Conservation (phyloP, 108 stramenopile species). For the Bacterosira constricta region DNA sequence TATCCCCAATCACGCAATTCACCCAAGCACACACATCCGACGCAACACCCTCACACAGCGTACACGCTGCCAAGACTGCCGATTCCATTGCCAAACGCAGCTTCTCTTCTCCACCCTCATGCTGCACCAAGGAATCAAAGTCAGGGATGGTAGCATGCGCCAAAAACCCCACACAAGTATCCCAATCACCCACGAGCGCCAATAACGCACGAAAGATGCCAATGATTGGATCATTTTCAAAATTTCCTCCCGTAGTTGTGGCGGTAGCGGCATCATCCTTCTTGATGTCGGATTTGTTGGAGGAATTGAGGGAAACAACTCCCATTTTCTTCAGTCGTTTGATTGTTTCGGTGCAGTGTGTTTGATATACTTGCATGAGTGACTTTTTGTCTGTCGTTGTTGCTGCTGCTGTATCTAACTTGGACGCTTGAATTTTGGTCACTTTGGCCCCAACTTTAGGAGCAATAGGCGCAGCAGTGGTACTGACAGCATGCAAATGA, state of each 20-base stretch:
- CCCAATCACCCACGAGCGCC: constrained; percentile 30
- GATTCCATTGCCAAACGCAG: constrained; percentile 24
- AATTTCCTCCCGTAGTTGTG: not conserved
- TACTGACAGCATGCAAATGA: constrained; percentile 6
- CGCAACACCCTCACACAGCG: constrained; percentile 38
- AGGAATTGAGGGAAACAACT: constrained; percentile 36
- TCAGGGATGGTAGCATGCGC: constrained; percentile 17
- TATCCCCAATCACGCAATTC: constrained; percentile 1
- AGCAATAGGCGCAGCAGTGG: not conserved
- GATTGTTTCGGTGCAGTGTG: constrained; percentile 33
- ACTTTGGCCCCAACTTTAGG: not conserved
- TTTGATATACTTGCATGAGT: constrained; percentile 35
- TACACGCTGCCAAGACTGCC: constrained; percentile 32
- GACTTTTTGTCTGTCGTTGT: constrained; percentile 2
- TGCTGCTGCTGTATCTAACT: constrained; percentile 19
- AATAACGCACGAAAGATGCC: constrained; percentile 34
- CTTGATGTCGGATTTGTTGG: constrained; percentile 9
- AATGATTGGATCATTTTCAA: constrained; percentile 34
- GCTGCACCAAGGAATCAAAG: constrained; percentile 5
- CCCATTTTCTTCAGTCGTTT: constrained; percentile 44
- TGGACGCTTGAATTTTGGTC: too few relatives aligned
- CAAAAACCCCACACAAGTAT: constrained; percentile 29
- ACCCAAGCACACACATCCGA: constrained; percentile 39
- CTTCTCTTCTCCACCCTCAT: not conserved
- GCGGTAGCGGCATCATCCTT: constrained; percentile 5